Evolutionary conservation across 331 rosid species (phyloP).

Genomic region (Malus hybrid): DNA sequence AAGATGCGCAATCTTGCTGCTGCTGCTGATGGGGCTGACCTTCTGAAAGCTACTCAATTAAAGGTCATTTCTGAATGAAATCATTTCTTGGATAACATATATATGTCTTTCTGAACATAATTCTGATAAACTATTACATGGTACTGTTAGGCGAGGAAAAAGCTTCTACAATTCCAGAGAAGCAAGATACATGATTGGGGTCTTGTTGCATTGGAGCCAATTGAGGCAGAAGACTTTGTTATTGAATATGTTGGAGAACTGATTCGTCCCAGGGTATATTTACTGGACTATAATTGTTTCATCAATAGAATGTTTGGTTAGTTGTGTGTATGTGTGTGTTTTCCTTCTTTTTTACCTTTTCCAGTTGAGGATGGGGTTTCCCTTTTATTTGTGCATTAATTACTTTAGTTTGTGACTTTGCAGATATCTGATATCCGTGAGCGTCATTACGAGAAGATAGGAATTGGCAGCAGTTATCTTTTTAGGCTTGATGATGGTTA

Average conservation of each 20-base stretch:
- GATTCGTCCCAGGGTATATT: conserved; percentile 79
- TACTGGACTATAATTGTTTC: background rate
- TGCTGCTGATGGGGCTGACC: conserved; percentile 97
- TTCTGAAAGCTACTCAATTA: conserved; percentile 86
- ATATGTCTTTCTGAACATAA: conserved; percentile 11
- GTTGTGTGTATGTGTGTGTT: background rate
- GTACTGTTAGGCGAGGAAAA: conserved; percentile 74
- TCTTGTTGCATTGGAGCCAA: conserved; percentile 87
- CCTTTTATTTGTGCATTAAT: background rate
- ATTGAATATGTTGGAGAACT: conserved; percentile 94
- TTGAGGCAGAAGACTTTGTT: conserved; percentile 96
- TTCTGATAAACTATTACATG: conserved; percentile 7
- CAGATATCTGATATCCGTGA: conserved; percentile 98
- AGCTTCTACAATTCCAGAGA: conserved; percentile 69
- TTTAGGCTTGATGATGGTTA: conserved; percentile 96
- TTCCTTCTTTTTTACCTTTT: background rate
- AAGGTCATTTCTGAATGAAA: conserved; percentile 47
- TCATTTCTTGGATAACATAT: conserved; percentile 12
- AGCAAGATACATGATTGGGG: conserved; percentile 99
- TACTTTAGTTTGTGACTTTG: background rate
- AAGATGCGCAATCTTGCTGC: conserved; percentile 93
- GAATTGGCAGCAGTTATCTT: conserved; percentile 98
- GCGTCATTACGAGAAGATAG: conserved; percentile 85
- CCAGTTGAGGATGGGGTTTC: background rate
- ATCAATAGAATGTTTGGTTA: background rate